phyloP scores from a whole-genome alignment of 2,329 filamentous ascomycete species.

The Fusarium papillatum region DNA sequence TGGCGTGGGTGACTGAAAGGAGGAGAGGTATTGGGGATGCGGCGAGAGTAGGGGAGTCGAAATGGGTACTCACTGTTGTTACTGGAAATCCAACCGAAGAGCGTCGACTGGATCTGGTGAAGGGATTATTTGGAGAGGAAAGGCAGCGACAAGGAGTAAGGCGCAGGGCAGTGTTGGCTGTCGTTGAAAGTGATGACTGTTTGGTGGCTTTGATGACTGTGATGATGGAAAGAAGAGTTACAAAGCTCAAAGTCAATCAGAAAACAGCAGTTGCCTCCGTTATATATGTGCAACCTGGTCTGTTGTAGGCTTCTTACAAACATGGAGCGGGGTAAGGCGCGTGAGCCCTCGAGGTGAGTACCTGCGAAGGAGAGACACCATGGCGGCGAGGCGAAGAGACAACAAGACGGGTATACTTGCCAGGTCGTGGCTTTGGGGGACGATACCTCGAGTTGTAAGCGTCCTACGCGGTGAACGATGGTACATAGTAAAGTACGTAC shows the following conservation, averaged over 20 bases:
- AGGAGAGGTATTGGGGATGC: not conserved
- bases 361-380: conserved; percentile 12
- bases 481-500: conserved; percentile 37
- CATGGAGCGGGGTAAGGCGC: conserved; percentile 45
- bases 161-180: not conserved
- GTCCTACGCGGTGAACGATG: not conserved
- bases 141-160: not conserved
- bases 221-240: conserved; percentile 22
- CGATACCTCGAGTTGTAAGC: conserved; percentile 15
- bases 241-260: not conserved
- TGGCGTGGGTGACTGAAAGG: not conserved
- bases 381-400: conserved; percentile 20
- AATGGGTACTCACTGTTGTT: conserved; percentile 23
- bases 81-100: conserved; percentile 1
- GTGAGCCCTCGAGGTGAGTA: conserved; percentile 30
- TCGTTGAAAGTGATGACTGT: not conserved
- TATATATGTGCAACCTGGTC: conserved; percentile 31
- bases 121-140: not conserved
- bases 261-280: conserved; percentile 20
- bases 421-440: not conserved
- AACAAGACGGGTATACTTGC: conserved; percentile 13
- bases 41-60: not conserved
- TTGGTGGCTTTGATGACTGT: conserved; percentile 4
- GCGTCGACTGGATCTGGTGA: conserved; percentile 1
- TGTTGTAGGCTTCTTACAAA: conserved; percentile 21